Conservation (phyloP, 2,329 filamentous ascomycete genomes). For the Penicillium sp. region DNA sequence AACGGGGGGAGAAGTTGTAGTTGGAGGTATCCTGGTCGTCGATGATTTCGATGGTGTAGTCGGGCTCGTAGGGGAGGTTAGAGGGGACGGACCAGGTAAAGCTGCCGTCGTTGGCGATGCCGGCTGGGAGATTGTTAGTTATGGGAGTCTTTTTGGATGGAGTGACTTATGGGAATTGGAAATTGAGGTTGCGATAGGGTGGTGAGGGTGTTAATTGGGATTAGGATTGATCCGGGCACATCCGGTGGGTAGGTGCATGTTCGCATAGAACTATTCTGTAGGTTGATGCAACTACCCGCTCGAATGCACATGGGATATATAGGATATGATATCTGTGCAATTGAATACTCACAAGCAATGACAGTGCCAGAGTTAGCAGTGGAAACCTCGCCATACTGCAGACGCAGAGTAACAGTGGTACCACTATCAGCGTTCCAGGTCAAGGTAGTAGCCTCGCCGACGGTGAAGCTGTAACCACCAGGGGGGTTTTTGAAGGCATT, state of each 20-base stretch:
- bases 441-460: conserved; percentile 55
- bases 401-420: conserved; percentile 59
- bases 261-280: neutral
- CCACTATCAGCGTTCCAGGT: conserved; percentile 57
- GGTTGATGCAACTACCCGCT: conserved; percentile 1
- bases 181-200: neutral
- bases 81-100: conserved; percentile 56
- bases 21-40: conserved; percentile 51
- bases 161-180: too few relatives aligned
- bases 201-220: neutral
- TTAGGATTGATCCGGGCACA: neutral
- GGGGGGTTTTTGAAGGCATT: conserved; percentile 58
- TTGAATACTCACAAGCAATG: conserved; percentile 51
- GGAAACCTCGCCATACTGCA: conserved; percentile 53
- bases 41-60: conserved; percentile 62
- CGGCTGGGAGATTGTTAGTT: conserved; percentile 41
- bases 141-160: too few relatives aligned
- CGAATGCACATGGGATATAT: neutral
- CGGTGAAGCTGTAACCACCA: conserved; percentile 52
- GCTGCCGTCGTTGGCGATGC: conserved; percentile 56
- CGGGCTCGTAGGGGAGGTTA: conserved; percentile 49
- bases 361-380: conserved; percentile 49
- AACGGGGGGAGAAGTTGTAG: conserved; percentile 61
- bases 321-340: neutral
- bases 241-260: neutral